Conservation (phyloP, 2,329 filamentous ascomycete genomes). For the Amauroascus niger region DNA sequence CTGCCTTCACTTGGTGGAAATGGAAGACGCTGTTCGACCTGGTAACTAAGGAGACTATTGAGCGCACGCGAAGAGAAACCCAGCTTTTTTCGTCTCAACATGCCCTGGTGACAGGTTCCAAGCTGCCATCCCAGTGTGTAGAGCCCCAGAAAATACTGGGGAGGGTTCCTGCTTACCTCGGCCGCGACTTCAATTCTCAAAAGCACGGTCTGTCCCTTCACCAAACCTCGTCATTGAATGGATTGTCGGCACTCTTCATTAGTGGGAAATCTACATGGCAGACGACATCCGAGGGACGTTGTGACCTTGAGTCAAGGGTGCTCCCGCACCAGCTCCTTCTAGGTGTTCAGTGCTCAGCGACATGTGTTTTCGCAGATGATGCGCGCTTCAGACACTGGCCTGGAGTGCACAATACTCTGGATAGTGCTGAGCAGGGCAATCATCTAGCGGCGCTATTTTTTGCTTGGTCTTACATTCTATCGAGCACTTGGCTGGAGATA, state of each 20-base stretch:
- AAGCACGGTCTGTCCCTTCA: neutral
- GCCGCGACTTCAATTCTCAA: neutral
- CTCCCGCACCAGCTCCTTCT: slow-evolving; percentile 4
- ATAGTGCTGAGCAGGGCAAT: slow-evolving; percentile 6
- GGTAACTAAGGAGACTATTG: slow-evolving; percentile 6
- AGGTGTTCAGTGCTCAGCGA: neutral
- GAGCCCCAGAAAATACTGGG: neutral
- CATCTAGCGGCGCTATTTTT: slow-evolving; percentile 11
- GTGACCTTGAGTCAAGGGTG: neutral
- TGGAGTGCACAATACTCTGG: slow-evolving; percentile 1
- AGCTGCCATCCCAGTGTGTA: slow-evolving; percentile 1
- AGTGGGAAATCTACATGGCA: slow-evolving; percentile 6
- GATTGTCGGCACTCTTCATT: neutral
- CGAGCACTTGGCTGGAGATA: slow-evolving; percentile 8
- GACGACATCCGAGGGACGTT: slow-evolving; percentile 2
- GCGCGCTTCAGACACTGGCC: slow-evolving; percentile 1
- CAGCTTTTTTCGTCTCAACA: slow-evolving; percentile 3
- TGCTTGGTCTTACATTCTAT: slow-evolving; percentile 13
- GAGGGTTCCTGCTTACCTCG: slow-evolving; percentile 6
- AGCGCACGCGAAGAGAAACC: neutral
- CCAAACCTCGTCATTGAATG: neutral
- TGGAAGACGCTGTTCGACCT: slow-evolving; percentile 4
- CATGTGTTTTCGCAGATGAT: slow-evolving; percentile 5
- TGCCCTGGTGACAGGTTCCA: neutral
- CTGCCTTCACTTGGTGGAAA: too few species aligned